Base-by-base conservation (phyloP, 805 yeast genomes). In the Suhomyces sp. region DNA sequence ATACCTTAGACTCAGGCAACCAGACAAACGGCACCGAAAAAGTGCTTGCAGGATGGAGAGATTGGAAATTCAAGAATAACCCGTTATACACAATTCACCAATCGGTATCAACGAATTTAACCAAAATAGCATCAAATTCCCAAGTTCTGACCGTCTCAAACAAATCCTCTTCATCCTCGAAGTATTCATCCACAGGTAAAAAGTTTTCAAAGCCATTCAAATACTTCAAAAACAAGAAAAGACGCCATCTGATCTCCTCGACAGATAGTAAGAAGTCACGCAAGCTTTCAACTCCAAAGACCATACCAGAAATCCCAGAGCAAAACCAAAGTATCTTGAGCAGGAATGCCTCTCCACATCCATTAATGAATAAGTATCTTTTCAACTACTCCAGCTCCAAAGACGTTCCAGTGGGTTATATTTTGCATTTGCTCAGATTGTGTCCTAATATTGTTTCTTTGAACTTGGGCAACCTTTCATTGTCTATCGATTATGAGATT, bases 21-120 rank as follows among this genome's bases (percentile, higher is more conserved):
- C 38, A 22, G 17, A 17, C 17, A 3, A 26, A 42, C 3, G 23
- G 22, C 8, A 29, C 40, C n/a, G 57, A 54, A 8, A 66, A 68
- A 42, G 79, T 85, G 1, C 69, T 80, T 48, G 96, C 96, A 0
- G 87, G 93, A 8, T 90, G 97, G 97, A 78, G 97, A 64, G 97
- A 90, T 66, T 90, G 96, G 96, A 87, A 89, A 62, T 86, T 79
- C 61, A 79, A 89, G 56, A 81, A 80, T 49, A 91, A 87, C 67
- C 89, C 93, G 1, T 66, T 88, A 35, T 86, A 86, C 62, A 63
- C 75, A 1, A 55, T 69, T 41, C 67, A 61, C 50, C 57, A 64
- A 3, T 60, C 66, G 1, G 56, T 67, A 1, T 51, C 60, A 6
- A 47, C 47, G 5, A 55, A 55, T 10, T 52, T 60, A 35, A 53